Percentiles rank a stretch among this genome's conserved stretches.
Evolutionary conservation across 352 stramenopile species (phyloP).

Genomic region (Phytopythium vexans): DNA sequence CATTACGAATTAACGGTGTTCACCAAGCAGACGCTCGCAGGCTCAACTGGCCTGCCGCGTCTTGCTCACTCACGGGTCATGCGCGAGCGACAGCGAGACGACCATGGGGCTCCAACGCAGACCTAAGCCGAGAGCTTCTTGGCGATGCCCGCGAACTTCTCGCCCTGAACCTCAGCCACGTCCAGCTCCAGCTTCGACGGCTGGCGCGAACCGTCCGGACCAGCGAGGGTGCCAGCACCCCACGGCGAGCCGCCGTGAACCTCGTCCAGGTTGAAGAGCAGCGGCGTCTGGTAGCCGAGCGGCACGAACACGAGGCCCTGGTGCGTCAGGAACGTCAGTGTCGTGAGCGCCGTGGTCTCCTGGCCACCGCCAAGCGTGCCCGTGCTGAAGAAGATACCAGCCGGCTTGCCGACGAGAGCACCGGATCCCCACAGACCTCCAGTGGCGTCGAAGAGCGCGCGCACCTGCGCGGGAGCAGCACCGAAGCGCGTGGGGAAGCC

Average conservation of each 20-base stretch:
- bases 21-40: no score
- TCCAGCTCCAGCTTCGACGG: conserved; percentile 78
- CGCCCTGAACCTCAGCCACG: conserved; percentile 75
- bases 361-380: conserved; percentile 80
- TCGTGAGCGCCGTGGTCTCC: conserved; percentile 85
- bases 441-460: conserved; percentile 86
- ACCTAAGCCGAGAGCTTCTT: conserved; percentile 74
- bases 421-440: conserved; percentile 85
- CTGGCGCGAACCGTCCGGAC: conserved; percentile 74
- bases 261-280: conserved; percentile 77
- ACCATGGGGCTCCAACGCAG: no score
- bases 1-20: no score
- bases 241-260: conserved; percentile 77
- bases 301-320: conserved; percentile 91
- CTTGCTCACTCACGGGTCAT: no score
- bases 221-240: conserved; percentile 83
- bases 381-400: conserved; percentile 87
- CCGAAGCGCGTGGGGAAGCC: conserved; percentile 85
- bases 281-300: conserved; percentile 63
- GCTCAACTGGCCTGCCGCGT: no score
- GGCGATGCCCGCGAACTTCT: conserved; percentile 76
- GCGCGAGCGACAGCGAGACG: no score
- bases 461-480: conserved; percentile 81
- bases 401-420: conserved; percentile 83
- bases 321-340: conserved; percentile 86